Evolutionary conservation across 306 rosid species (phyloP), one percentile per base, ranked within the genome.

Genomic region (Sophora flavescens): DNA sequence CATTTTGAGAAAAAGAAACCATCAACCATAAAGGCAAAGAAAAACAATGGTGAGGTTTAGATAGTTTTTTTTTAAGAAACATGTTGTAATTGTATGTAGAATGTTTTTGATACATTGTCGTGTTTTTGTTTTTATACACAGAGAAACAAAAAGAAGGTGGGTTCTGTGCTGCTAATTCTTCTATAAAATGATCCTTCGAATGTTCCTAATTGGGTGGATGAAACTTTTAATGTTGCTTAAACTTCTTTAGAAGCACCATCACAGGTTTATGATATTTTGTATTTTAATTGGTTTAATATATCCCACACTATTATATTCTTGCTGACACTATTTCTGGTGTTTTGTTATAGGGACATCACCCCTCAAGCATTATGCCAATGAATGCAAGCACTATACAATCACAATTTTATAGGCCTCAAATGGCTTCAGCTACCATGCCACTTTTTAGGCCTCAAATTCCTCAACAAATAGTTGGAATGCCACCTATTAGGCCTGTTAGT

Each of bases 1-100:
- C 70, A 65, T 65, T 65, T 65, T 65, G 70, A 65, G 53, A 65
- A 65, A 64, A 11, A 17, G 12, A 42, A 65, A 65, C 54, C 2
- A 22, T 1, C 56, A 44, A 44, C 56, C n/a, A 13, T 39, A 66
- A 47, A 67, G 26, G 16, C 28, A 28, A 67, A 47, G 22, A 5
- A 61, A 47, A 30, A 1, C 1, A 47, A 66, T 22, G 72, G 72
- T 66, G 11, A 44, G 18, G 0, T 1, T 22, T 10, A 1, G 4
- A 30, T 5, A 0, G 1, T 1, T 1, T 8, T 22, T 4, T 5
- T 59, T 30, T 4, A 11, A 11, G 8, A 12, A 12, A 12, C 6
- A 28, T 59, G 3, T n/a, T n/a, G n/a, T n/a, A n/a, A n/a, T 6
- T 12, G 6, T 12, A 0, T 8, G 3, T 28, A 8, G 7, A 2